Base-by-base conservation (phyloP, 2,329 filamentous ascomycete genomes). In the Diaporthe citriasiana region DNA sequence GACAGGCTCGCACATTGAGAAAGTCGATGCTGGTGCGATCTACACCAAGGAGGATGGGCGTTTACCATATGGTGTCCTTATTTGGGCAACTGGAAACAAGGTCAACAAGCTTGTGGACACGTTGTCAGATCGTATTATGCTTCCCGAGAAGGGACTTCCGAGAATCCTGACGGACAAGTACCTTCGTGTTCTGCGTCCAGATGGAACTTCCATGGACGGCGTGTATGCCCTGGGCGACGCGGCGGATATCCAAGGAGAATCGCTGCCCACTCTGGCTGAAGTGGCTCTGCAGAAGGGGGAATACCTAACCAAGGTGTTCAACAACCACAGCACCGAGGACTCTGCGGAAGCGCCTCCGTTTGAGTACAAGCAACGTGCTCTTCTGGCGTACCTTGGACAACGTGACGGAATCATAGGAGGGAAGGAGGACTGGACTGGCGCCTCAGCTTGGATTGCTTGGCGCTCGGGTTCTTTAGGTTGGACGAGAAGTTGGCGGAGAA, bases 401-500 rank as follows among this genome's bases (percentile, higher is more conserved):
- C 79, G 80, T 19, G 84, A 86, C 73, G 84, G 84, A 0, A 80
- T 86, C 53, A 81, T 85, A 7, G 82, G 79, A 2, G 84, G 84
- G 4, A 78, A 79, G 33, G 76, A 80, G 8, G 80, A 83, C 25
- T 86, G 82, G 82, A 85, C 83, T 10, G 84, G 84, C 0, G 74
- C 80, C 12, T 77, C 78, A 30, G 85, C 85, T 4, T 86, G 84
- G 85, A 47, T 86, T 50, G 84, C 84, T 0, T 86, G 84, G 85
- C 78, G 84, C 63, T 81, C 80, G 60, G 82, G 82, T 1, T 82
- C 79, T 74, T 77, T 82, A 75, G 81, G 78, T 70, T 84, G 81
- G 82, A 80, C 78, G 55, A 79, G 79, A 74, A 82, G 78, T 76
- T 82, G 79, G 82, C 77, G 80, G 50, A 77, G 76, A 70, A 78